Percentiles rank a stretch among this genome's conserved stretches.
Conservation (phyloP, 2,329 filamentous ascomycete genomes). For the Pyrenochaeta sp. region DNA sequence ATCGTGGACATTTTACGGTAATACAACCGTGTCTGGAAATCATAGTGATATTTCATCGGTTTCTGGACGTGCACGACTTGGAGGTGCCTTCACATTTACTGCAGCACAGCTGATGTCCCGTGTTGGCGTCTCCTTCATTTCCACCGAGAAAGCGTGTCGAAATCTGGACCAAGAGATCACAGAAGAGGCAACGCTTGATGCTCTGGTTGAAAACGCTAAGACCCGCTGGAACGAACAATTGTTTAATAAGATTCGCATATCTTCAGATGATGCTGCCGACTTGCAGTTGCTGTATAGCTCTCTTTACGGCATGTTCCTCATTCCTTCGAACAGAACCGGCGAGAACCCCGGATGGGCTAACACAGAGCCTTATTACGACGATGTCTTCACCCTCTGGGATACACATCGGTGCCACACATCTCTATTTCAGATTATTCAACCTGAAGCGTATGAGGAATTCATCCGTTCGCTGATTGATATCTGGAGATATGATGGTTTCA, state of each 20-base stretch:
- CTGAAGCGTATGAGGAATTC: conserved; percentile 69
- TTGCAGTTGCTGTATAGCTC: conserved; percentile 71
- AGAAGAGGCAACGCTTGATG: conserved; percentile 51
- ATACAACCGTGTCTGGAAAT: conserved; percentile 19
- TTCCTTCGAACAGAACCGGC: conserved; percentile 74
- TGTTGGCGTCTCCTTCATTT: conserved; percentile 75
- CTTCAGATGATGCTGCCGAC: conserved; percentile 63
- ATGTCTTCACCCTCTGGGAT: conserved; percentile 75
- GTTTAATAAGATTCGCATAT: conserved; percentile 70
- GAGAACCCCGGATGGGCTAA: conserved; percentile 74
- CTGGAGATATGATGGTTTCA: conserved; percentile 70
- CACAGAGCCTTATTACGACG: conserved; percentile 73
- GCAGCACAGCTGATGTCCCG: conserved; percentile 60
- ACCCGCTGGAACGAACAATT: conserved; percentile 69
- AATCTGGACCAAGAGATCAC: conserved; percentile 68
- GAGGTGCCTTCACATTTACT: conserved; percentile 64
- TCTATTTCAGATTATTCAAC: conserved; percentile 72
- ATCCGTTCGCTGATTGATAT: conserved; percentile 74
- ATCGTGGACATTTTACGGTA: conserved; percentile 43
- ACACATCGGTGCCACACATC: conserved; percentile 71
- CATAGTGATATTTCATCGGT: conserved; percentile 33
- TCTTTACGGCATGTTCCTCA: conserved; percentile 73
- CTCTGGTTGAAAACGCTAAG: conserved; percentile 59
- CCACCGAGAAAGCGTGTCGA: conserved; percentile 65
- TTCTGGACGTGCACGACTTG: conserved; percentile 43